Evolutionary conservation across 2,329 filamentous ascomycete genomes (phyloP), one percentile per base, ranked within the genome.

Genomic region (Exutisphaerella laricina): DNA sequence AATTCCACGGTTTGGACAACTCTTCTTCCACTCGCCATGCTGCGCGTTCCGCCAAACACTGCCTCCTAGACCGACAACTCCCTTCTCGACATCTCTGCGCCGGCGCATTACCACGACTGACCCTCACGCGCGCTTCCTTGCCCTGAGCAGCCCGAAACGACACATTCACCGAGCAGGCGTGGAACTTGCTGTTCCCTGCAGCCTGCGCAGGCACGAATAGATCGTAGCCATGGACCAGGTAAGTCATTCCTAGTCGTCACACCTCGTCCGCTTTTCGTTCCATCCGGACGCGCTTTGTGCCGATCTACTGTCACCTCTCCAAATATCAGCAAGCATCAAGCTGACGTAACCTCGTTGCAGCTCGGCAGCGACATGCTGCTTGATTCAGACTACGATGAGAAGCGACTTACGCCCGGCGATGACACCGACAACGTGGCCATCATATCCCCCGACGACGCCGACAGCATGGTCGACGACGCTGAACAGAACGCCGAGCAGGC

Each of bases 291-390:
- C n/a, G n/a, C n/a, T n/a, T 33, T 18, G 30, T 18, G 30, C 30
- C 13, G 17, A 18, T 31, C 13, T 16, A 31, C 3, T 13, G 16
- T 13, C 30, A 2, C 30, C 5, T 18, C 13, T 18, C 4, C 13
- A 33, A 10, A 33, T 4, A 10, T n/a, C 14, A 35, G 4, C 33
- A 23, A 25, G 30, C 18, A 43, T 34, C 41, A 21, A 38, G 56
- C 56, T 58, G 55, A 58, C 53, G 39, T 47, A 51, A 46, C 39
- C 33, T 28, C 41, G 42, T 17, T 20, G 29, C 52, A 80, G 77
- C 68, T 78, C 58, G 75, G 74, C 55, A 77, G 71, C 66, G 78
- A 80, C 57, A 80, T 80, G 75, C 69, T 80, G 62, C 71, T 81
- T 56, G 77, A 81, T 57, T 68, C 75, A 50, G 78, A 78, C 59